Conservation (phyloP, 106 monocot species). For the Dendrobium officinale region DNA sequence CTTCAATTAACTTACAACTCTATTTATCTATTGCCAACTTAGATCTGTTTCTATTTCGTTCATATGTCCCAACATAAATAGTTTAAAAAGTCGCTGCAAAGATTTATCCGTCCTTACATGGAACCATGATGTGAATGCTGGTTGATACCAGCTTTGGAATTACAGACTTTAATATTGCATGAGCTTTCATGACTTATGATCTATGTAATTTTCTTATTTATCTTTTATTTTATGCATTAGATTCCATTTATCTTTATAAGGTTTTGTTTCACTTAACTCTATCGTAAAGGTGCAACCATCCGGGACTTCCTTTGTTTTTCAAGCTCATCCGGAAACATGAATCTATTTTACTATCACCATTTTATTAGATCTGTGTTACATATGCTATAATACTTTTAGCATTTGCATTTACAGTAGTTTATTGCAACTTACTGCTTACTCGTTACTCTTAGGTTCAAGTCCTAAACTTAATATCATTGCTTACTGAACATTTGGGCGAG, state of each 20-base stretch:
- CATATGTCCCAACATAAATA: background rate
- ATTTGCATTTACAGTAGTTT: background rate
- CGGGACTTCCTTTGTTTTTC: background rate
- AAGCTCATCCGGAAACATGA: background rate
- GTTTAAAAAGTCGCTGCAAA: background rate
- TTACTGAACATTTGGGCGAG: conserved; percentile 81
- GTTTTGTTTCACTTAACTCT: background rate
- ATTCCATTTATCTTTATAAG: background rate
- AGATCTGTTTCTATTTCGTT: background rate
- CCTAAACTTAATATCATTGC: conserved; percentile 80
- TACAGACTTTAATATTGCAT: background rate
- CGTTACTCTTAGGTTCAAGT: conserved; percentile 62
- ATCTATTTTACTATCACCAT: background rate
- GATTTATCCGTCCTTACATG: background rate
- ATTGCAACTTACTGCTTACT: conserved; percentile 13
- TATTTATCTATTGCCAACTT: background rate
- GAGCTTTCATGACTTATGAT: background rate
- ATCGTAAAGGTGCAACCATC: background rate
- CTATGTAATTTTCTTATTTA: background rate
- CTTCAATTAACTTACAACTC: background rate
- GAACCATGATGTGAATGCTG: background rate
- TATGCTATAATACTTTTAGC: background rate
- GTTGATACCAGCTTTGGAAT: background rate
- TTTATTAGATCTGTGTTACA: background rate
- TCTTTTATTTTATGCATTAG: background rate